Percentiles rank a stretch among this genome's conserved stretches.
Conservation (phyloP, 441 rosid genomes). For the Populus hybrid region DNA sequence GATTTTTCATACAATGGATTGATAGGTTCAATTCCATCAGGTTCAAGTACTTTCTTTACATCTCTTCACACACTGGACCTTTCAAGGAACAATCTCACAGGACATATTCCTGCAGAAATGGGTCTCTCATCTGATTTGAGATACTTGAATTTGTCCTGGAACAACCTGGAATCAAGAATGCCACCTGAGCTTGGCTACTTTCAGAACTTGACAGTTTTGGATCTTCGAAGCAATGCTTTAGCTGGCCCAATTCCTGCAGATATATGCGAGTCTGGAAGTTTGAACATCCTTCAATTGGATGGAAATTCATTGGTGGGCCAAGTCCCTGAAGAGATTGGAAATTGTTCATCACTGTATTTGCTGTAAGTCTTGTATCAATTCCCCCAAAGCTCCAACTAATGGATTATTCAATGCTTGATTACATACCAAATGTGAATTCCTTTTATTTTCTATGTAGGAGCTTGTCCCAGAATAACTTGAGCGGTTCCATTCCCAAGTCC, state of each 20-base stretch:
- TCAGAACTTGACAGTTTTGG: conserved; percentile 59
- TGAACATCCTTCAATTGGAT: conserved; percentile 75
- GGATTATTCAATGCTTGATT: not conserved
- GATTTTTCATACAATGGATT: conserved; percentile 62
- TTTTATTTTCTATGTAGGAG: conserved; percentile 45
- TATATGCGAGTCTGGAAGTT: conserved; percentile 63
- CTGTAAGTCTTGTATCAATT: conserved; percentile 48
- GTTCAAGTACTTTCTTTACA: conserved; percentile 51
- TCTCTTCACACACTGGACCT: conserved; percentile 55
- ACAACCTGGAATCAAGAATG: conserved; percentile 55
- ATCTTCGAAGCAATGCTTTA: conserved; percentile 54
- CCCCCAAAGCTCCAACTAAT: not conserved
- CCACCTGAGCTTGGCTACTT: conserved; percentile 73
- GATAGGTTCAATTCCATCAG: conserved; percentile 57
- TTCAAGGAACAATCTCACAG: conserved; percentile 62
- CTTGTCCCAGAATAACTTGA: conserved; percentile 65
- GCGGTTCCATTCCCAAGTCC: conserved; percentile 66
- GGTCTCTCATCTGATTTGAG: conserved; percentile 55
- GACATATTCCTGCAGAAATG: conserved; percentile 59
- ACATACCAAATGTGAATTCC: not conserved
- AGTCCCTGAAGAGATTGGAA: conserved; percentile 76
- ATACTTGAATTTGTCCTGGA: conserved; percentile 84
- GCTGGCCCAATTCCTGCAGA: conserved; percentile 67
- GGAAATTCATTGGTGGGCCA: conserved; percentile 63
- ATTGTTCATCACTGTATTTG: conserved; percentile 74